Base-by-base conservation (phyloP, 2,329 filamentous ascomycete species). In the Microdochium paspali region DNA sequence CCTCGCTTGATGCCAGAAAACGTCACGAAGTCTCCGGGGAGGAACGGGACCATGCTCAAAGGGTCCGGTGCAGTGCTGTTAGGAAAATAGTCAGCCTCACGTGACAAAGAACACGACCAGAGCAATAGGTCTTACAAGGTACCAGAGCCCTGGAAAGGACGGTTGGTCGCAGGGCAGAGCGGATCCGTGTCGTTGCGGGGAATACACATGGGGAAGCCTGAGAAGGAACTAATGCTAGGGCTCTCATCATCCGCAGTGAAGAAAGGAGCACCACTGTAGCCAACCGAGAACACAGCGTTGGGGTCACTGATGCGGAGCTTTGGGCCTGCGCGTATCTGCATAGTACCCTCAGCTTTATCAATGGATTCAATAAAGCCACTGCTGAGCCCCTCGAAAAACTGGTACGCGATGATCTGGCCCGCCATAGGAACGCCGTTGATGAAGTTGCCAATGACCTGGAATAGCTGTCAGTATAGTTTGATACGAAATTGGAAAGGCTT, bases 141-240 rank as follows among this genome's bases (percentile, higher is more conserved):
- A 12, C 63, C 61, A 5, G 60, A 59, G 1, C 61, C 59, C 2
- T 55, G 47, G 40, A 62, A 60, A 0, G 65, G 65, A n/a, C 65
- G 55, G 46, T 67, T 65, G 23, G 54, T 58, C 4, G 59, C 26
- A 3, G 64, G 64, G 44, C 65, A 68, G 2, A 64, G 52, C 1
- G 64, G 59, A 24, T 68, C 65, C 1, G 59, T 60, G 23, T 57
- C 49, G 21, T 65, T 67, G 15, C 73, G 62, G 0, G 70, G 72
- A 18, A 76, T 68, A 48, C 72, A 76, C 72, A 76, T 75, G 2
- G 72, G 73, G 45, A 74, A 75, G 0, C 73, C 73, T 12, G 67
- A 69, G 56, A 73, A 75, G 2, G 70, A 67, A 2, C 63, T 66
- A 46, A 76, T 64, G 45, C 66, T 69, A 1, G 73, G 72, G 49